Conservation (phyloP, 768 basidiomycete species). For the Kwoniella mangroviensis region DNA sequence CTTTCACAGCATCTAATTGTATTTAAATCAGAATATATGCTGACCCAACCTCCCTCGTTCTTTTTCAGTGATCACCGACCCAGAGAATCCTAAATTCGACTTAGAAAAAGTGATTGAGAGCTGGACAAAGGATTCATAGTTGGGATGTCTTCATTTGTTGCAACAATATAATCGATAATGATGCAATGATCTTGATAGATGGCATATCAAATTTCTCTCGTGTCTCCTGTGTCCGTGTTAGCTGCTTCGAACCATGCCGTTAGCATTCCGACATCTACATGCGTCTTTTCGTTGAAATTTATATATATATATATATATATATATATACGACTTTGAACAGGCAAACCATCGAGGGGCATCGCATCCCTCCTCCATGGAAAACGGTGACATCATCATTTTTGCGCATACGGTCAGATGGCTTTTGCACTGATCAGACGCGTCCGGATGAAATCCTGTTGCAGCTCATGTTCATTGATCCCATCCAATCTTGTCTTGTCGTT, state of each 20-base stretch:
- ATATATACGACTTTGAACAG: too few relatives aligned
- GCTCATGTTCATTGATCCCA: constrained; percentile 13
- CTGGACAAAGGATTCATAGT: constrained; percentile 49
- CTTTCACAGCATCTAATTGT: too few relatives aligned
- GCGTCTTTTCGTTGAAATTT: too few relatives aligned
- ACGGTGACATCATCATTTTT: constrained; percentile 17
- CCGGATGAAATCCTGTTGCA: neutral
- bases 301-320: too few relatives aligned
- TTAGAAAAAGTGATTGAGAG: constrained; percentile 75
- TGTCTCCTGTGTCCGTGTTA: too few relatives aligned
- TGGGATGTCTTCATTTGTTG: constrained; percentile 2
- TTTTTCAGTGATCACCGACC: constrained; percentile 88
- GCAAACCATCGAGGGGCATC: too few relatives aligned
- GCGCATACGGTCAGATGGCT: neutral
- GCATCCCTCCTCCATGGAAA: neutral
- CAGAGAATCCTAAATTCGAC: constrained; percentile 94
- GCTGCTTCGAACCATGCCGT: too few relatives aligned
- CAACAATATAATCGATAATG: constrained; percentile 4
- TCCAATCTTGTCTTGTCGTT: neutral
- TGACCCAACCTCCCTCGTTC: neutral
- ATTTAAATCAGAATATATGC: neutral
- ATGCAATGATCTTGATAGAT: constrained; percentile 17
- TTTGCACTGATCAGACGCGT: constrained; percentile 14
- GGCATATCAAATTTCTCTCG: neutral
- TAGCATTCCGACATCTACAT: too few relatives aligned